These are phyloP conservation scores for Psidium friedrichsthalianum DNA, from an alignment of 345 rosid species.

Conservation along the genomic window DNA sequence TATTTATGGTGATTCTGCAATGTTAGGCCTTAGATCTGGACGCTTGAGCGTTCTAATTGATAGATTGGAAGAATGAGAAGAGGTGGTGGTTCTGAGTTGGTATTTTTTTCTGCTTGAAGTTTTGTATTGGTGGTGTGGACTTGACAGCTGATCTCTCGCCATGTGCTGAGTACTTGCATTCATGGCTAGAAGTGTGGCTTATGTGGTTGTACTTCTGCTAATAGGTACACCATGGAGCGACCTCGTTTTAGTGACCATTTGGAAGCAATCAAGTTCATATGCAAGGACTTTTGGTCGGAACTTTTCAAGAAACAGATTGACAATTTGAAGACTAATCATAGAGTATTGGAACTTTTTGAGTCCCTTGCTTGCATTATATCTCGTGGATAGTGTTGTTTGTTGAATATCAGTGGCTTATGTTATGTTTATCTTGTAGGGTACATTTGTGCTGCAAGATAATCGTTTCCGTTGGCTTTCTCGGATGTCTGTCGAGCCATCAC, in stretches of 20 bases:
- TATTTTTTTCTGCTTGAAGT: not conserved
- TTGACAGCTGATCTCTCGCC: not conserved
- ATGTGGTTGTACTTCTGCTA: not conserved
- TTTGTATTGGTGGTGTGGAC: not conserved
- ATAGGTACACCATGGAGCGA: conserved; percentile 88
- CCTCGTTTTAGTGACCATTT: conserved; percentile 86
- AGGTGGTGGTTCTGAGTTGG: not conserved
- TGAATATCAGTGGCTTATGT: not conserved
- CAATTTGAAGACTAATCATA: conserved; percentile 91
- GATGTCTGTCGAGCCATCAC: conserved; percentile 49
- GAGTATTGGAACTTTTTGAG: conserved; percentile 25
- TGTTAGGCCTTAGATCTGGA: not conserved
- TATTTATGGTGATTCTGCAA: not conserved
- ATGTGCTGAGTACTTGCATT: not conserved
- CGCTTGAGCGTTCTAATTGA: not conserved
- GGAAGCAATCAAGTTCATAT: conserved; percentile 96
- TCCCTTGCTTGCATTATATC: not conserved
- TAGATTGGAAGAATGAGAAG: not conserved
- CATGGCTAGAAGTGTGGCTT: not conserved
- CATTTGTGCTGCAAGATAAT: conserved; percentile 97
- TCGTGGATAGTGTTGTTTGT: not conserved
- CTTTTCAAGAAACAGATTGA: conserved; percentile 97
- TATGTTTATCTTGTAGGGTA: conserved; percentile 50
- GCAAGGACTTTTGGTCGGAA: conserved; percentile 99
- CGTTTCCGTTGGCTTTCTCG: conserved; percentile 80